Evolutionary conservation across 2,329 filamentous ascomycete genomes (phyloP).

Genomic region (Domatiomyces globalis): DNA sequence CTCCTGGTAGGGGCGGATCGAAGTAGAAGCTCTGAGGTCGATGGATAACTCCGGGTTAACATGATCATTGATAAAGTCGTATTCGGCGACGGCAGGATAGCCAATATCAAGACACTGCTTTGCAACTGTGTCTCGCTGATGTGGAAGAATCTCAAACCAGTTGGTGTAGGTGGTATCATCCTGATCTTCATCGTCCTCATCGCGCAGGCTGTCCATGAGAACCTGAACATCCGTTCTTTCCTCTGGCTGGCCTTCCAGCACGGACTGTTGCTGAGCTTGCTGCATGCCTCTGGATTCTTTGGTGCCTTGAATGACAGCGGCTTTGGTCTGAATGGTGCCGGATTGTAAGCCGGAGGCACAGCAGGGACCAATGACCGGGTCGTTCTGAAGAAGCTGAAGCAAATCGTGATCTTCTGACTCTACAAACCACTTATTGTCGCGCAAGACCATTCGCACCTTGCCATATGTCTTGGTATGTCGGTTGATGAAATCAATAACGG

Average conservation of each 20-base stretch:
- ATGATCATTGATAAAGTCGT: constrained; percentile 87
- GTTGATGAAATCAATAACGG: constrained; percentile 64
- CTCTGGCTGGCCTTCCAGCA: constrained; percentile 10
- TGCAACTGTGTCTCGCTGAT: constrained; percentile 71
- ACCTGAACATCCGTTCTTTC: constrained; percentile 37
- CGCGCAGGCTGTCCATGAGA: constrained; percentile 49
- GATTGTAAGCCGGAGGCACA: constrained; percentile 44
- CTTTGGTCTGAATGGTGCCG: constrained; percentile 67
- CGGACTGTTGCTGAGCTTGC: constrained; percentile 44
- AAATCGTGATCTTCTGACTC: constrained; percentile 82
- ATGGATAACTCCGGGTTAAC: constrained; percentile 86
- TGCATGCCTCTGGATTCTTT: constrained; percentile 81
- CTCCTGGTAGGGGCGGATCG: constrained; percentile 90
- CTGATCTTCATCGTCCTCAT: constrained; percentile 64
- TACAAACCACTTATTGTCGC: constrained; percentile 86
- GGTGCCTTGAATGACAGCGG: constrained; percentile 83
- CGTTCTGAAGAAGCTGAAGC: constrained; percentile 72
- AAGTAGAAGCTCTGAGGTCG: constrained; percentile 73
- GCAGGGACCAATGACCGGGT: constrained; percentile 65
- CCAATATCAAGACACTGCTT: constrained; percentile 78
- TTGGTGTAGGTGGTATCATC: constrained; percentile 80
- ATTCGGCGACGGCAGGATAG: constrained; percentile 84
- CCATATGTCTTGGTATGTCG: constrained; percentile 81
- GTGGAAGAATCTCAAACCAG: constrained; percentile 77
- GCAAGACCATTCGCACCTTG: constrained; percentile 87